Evolutionary conservation across 257 asterid genomes (phyloP).

Genomic region (Plectranthus barbatus): DNA sequence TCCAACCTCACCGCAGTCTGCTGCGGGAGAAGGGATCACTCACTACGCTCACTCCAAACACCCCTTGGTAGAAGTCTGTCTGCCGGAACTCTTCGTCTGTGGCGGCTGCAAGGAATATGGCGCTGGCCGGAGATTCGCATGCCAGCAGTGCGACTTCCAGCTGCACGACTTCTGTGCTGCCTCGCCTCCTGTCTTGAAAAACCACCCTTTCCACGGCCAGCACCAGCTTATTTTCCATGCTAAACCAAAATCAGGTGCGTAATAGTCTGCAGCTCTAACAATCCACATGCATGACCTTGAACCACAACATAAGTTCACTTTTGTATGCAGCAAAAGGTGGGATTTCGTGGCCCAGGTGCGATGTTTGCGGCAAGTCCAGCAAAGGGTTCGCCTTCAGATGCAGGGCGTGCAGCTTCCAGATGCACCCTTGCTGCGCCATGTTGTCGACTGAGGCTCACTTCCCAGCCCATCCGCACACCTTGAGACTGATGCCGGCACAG

Average conservation of each 20-base stretch:
- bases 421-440: conserved; percentile 92
- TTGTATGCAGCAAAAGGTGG: conserved; percentile 34
- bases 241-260: conserved; percentile 54
- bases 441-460: conserved; percentile 39
- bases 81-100: conserved; percentile 49
- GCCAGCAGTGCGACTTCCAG: conserved; percentile 73
- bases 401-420: conserved; percentile 75
- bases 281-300: background rate
- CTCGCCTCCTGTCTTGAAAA: conserved; percentile 40
- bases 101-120: conserved; percentile 76
- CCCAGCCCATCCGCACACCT: conserved; percentile 39
- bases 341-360: conserved; percentile 63
- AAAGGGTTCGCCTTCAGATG: conserved; percentile 75
- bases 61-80: conserved; percentile 38
- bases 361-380: conserved; percentile 51
- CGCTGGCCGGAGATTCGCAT: conserved; percentile 57
- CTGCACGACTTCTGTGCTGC: conserved; percentile 66
- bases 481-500: conserved; percentile 39
- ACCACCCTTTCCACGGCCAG: conserved; percentile 75
- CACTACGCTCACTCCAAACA: conserved; percentile 63
- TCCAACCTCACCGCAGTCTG: conserved; percentile 48
- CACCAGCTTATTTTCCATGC: conserved; percentile 72
- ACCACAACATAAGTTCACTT: background rate
- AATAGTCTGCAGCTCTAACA: background rate
- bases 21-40: conserved; percentile 31